Evolutionary conservation across 2,329 filamentous ascomycete species (phyloP), one percentile per base, ranked within the genome.

Genomic region (Fusarium setosum): DNA sequence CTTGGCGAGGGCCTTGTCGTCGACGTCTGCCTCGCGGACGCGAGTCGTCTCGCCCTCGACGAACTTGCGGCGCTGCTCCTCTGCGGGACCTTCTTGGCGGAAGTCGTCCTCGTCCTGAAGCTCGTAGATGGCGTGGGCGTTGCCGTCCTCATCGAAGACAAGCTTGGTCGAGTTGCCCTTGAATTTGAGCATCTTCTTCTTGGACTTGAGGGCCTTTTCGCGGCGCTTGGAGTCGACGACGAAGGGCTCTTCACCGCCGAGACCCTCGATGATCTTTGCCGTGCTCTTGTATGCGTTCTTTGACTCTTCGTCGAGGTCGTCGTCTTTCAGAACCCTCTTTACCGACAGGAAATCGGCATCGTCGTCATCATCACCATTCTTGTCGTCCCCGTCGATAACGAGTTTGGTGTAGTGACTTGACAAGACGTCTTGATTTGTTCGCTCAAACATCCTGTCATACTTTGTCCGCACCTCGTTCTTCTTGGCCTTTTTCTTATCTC

Each of bases 401-500:
- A 99, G 86, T 74, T 95, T 97, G 60, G 89, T 88, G 82, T 97
- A 98, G 79, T 99, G 96, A 56, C 91, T 89, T n/a, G 95, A 94
- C 66, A 99, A 80, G 29, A 99, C 92, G 74, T 97, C 94, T 79
- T 98, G 95, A 79, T 99, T 99, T 71, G 91, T 92, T 61, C 96
- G 87, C 82, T 97, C 95, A 78, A 98, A 97, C 96, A 99, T 98
- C 70, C 93, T 91, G 78, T 99, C 94, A 76, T 97, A 96, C 78
- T 97, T 98, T 29, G 96, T 99, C 63, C 94, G 88, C 17, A 97
- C 92, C 70, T 89, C 87, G 11, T 85, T 83, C 80, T 92, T 88
- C 76, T 87, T 88, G 61, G 82, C 80, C 67, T 82, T 81, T 57
- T 81, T 81, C 72, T 85, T 84, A 31, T 75, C 26, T 1, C 75